Evolutionary conservation across 2,329 filamentous ascomycete genomes (phyloP), one percentile per base, ranked within the genome.

Genomic region (Colletotrichum echinochloae): DNA sequence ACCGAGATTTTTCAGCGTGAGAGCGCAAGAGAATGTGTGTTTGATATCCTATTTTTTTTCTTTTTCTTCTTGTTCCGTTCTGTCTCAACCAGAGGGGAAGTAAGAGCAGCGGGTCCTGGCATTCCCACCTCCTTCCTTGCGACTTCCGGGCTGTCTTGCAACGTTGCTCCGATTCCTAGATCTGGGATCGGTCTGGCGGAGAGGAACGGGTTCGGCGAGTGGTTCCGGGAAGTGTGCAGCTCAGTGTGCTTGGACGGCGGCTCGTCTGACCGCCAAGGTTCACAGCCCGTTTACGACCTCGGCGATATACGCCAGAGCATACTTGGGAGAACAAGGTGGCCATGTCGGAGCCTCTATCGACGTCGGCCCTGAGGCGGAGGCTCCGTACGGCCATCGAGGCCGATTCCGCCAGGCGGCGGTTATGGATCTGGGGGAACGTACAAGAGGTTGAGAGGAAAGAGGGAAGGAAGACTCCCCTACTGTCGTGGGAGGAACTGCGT

Each of bases 401-500:
- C 20, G 64, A 54, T 11, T 30, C 48, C 20, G 28, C 66, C 26
- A 55, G 59, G 14, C 54, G 60, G 39, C 54, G 26, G 48, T 23
- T 60, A 9, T 39, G 60, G 41, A 28, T 39, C 8, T 52, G 39
- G 69, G 48, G 60, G 16, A n/a, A 33, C 11, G 39, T 46, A 11
- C 14, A 16, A 11, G 48, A 56, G 20, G 26, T 4, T 9, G 48
- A 61, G 12, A n/a, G 59, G 20, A 41, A 26, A 28, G 37, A 26
- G 8, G 39, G 1, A 20, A 37, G 14, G 12, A 2, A 14, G 6
- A 30, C 11, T 16, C 3, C 37, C 12, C 28, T 70, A 5, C 65
- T 71, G 4, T 41, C 26, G 5, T 70, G 65, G 69, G 41, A 56
- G 7, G 54, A 71, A 12, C 60, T 71, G 5, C 65, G 69, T 71